These are phyloP conservation scores for Cadophora gregata DNA, from an alignment of 2,329 filamentous ascomycete species.

Conservation along the genomic window DNA sequence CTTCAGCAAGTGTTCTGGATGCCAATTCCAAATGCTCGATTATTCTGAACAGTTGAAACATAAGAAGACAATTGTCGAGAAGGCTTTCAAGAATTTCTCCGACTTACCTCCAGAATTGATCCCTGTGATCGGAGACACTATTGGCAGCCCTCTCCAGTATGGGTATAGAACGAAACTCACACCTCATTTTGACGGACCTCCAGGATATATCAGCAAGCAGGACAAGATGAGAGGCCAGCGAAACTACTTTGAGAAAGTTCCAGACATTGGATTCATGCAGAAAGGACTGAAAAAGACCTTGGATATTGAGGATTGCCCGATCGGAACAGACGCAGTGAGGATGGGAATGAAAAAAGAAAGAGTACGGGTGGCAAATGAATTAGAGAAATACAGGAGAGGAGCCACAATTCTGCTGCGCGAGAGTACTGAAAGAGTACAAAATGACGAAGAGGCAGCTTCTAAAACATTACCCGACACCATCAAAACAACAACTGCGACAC, in stretches of 20 bases:
- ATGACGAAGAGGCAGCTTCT: constrained; percentile 46
- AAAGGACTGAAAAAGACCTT: constrained; percentile 83
- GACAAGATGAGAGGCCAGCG: constrained; percentile 57
- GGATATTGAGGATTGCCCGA: constrained; percentile 97
- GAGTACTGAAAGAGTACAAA: constrained; percentile 72
- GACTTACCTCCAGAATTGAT: constrained; percentile 77
- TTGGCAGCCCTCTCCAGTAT: constrained; percentile 88
- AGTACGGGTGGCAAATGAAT: constrained; percentile 73
- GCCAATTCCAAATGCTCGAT: constrained; percentile 96
- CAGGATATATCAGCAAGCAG: constrained; percentile 53
- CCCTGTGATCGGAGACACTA: constrained; percentile 80
- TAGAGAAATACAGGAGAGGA: constrained; percentile 75
- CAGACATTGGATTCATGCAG: constrained; percentile 86
- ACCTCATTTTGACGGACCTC: constrained; percentile 88
- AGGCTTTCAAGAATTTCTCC: constrained; percentile 91
- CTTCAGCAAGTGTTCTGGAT: constrained; percentile 86
- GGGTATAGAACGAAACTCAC: constrained; percentile 97
- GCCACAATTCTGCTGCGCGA: constrained; percentile 91
- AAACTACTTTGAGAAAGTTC: constrained; percentile 66
- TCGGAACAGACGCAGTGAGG: constrained; percentile 85
- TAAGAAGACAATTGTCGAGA: constrained; percentile 87
- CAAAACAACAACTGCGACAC: constrained; percentile 50
- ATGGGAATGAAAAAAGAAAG: constrained; percentile 81
- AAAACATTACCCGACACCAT: constrained; percentile 40
- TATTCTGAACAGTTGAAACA: constrained; percentile 85